Conservation (phyloP, 345 rosid species). For the Eucalyptus dawsonii region DNA sequence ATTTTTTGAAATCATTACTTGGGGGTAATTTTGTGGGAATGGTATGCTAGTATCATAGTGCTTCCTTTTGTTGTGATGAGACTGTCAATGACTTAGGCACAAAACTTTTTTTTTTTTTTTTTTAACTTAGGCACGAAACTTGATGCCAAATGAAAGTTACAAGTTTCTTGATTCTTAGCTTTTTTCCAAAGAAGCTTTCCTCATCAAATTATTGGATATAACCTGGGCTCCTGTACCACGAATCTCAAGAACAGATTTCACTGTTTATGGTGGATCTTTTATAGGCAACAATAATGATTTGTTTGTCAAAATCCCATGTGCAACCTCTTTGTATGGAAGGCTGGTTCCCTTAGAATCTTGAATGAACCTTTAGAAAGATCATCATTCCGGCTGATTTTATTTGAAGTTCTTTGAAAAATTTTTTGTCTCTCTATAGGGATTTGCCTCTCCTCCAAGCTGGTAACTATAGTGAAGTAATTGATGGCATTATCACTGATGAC, state of each 20-base stretch:
- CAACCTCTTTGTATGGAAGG: neutral
- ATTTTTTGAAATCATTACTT: neutral
- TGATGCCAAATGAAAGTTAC: neutral
- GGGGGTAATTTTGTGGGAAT: neutral
- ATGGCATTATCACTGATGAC: constrained; percentile 15
- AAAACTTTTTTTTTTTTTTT: neutral
- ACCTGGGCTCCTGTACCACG: neutral
- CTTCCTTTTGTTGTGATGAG: neutral
- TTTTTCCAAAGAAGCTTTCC: neutral
- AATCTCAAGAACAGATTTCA: neutral
- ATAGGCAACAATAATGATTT: neutral
- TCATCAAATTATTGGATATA: neutral
- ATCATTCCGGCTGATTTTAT: neutral
- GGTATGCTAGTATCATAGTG: neutral
- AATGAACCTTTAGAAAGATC: neutral
- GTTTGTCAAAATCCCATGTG: neutral
- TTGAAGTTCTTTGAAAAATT: neutral
- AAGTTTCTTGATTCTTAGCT: neutral
- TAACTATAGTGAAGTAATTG: constrained; percentile 41
- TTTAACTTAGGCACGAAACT: neutral
- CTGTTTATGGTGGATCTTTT: neutral
- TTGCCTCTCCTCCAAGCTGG: constrained; percentile 34
- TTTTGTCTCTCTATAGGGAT: constrained; percentile 40
- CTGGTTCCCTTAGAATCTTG: neutral
- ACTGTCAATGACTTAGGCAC: neutral